A percentile compares a stretch with the other conserved stretches of the same genome.
These are phyloP conservation scores for Adansonia madagascariensis DNA, from an alignment of 441 rosid genomes.

Conservation along the genomic window DNA sequence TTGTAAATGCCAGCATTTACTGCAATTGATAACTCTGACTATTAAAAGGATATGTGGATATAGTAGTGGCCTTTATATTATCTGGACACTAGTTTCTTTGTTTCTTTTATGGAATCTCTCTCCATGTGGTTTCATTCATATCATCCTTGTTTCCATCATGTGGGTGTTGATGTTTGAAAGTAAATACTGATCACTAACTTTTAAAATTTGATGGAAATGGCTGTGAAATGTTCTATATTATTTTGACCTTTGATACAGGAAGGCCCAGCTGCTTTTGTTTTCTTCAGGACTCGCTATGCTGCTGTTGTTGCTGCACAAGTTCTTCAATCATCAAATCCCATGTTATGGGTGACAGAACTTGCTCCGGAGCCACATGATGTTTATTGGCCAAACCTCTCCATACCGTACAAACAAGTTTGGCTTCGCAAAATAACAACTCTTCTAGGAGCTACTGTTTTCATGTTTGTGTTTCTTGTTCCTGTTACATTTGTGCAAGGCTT, in stretches of 20 bases:
- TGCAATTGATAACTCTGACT: conserved; percentile 1
- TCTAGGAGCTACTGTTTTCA: conserved; percentile 67
- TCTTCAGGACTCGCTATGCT: conserved; percentile 83
- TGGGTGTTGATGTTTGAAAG: conserved; percentile 15
- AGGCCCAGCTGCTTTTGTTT: conserved; percentile 85
- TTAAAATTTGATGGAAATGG: conserved; percentile 19
- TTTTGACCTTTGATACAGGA: conserved; percentile 48
- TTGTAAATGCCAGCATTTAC: neutral
- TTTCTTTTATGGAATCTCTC: neutral
- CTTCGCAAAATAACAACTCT: conserved; percentile 70
- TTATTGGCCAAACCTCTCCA: conserved; percentile 83
- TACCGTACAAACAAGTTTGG: conserved; percentile 90
- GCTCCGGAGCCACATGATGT: conserved; percentile 97
- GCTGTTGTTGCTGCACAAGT: conserved; percentile 77
- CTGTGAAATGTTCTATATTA: conserved; percentile 1
- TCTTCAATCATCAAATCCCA: conserved; percentile 90
- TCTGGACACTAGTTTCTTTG: neutral
- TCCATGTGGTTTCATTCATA: neutral
- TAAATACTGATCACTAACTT: neutral
- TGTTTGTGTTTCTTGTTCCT: conserved; percentile 80
- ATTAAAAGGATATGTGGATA: neutral
- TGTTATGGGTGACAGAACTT: conserved; percentile 86
- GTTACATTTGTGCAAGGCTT: conserved; percentile 83
- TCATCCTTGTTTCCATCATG: conserved; percentile 16
- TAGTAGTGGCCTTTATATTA: neutral